Evolutionary conservation across 2,329 filamentous ascomycete species (phyloP).

Genomic region (Zopfia rhizophila): DNA sequence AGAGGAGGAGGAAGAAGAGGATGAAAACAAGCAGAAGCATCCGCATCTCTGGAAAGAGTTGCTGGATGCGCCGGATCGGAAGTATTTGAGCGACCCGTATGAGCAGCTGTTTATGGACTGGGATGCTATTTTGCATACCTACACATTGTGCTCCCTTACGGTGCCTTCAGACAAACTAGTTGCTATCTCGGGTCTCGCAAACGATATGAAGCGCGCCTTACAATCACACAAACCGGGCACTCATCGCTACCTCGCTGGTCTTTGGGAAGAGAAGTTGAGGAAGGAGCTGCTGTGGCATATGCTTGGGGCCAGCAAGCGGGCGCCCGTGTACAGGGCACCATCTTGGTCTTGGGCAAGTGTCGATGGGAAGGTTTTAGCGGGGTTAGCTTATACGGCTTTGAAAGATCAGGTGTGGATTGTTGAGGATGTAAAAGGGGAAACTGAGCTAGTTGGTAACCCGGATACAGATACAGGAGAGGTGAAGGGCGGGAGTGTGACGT

Average conservation of each 20-base stretch:
- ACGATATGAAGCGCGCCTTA: constrained; percentile 2
- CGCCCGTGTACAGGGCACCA: not conserved
- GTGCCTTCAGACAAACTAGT: constrained; percentile 4
- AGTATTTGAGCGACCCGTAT: too few species aligned
- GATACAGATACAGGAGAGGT: not conserved
- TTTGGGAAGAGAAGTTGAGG: constrained; percentile 4
- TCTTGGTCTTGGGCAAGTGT: constrained; percentile 4
- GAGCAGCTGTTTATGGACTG: constrained; percentile 4
- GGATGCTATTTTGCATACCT: not conserved
- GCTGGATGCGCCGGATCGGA: too few species aligned
- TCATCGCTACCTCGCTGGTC: constrained; percentile 5
- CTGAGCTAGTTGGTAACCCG: not conserved
- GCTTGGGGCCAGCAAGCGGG: not conserved
- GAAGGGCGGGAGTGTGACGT: not conserved
- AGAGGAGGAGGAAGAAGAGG: too few species aligned
- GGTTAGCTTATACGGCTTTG: too few species aligned
- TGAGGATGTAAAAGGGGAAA: not conserved
- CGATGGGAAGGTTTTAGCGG: not conserved
- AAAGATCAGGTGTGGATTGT: too few species aligned
- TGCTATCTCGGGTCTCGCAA: constrained; percentile 5
- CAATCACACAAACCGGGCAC: not conserved
- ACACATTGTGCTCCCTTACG: not conserved
- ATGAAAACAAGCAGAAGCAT: too few species aligned
- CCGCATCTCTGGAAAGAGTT: too few species aligned
- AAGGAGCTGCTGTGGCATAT: constrained; percentile 1